Percentiles rank a stretch among this genome's conserved stretches.
Evolutionary conservation across 495 filamentous ascomycete species (phyloP).

Genomic region (Podospora bellae-mahoneyi): DNA sequence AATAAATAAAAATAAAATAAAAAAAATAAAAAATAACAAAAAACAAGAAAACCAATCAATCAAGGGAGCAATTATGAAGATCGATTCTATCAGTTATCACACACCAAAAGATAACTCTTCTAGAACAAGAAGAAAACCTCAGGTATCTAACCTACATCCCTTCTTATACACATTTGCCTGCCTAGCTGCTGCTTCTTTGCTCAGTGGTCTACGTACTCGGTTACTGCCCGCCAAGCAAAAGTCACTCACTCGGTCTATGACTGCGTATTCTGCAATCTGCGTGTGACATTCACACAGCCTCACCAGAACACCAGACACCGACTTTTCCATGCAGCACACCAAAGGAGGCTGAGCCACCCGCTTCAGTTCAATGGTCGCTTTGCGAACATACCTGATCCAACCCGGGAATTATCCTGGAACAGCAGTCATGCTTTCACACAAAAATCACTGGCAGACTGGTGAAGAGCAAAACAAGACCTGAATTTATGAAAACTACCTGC

Average conservation of each 20-base stretch:
- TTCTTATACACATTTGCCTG: not conserved
- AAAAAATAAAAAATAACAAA: too few relatives aligned
- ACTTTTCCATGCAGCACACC: constrained; percentile 16
- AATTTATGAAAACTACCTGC: constrained; percentile 32
- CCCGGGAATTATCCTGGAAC: too few relatives aligned
- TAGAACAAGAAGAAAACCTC: not conserved
- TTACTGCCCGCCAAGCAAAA: not conserved
- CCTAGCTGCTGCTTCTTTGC: not conserved
- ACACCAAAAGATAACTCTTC: not conserved
- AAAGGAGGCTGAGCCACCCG: constrained; percentile 19
- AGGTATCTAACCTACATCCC: not conserved
- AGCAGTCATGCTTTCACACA: too few relatives aligned
- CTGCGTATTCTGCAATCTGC: not conserved
- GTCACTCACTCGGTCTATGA: not conserved
- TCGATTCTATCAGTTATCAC: not conserved
- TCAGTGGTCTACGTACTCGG: not conserved
- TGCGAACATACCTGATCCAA: not conserved
- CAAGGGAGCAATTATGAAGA: not conserved
- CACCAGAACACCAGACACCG: constrained; percentile 17
- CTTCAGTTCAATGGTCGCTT: not conserved
- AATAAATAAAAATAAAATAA: not conserved
- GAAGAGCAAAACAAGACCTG: constrained; percentile 22
- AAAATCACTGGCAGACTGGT: not conserved
- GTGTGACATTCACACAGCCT: constrained; percentile 18
- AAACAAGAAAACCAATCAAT: not conserved